These are phyloP conservation scores for Sordariomycetes sp. DNA, from an alignment of 2,329 filamentous ascomycete genomes.

Conservation along the genomic window DNA sequence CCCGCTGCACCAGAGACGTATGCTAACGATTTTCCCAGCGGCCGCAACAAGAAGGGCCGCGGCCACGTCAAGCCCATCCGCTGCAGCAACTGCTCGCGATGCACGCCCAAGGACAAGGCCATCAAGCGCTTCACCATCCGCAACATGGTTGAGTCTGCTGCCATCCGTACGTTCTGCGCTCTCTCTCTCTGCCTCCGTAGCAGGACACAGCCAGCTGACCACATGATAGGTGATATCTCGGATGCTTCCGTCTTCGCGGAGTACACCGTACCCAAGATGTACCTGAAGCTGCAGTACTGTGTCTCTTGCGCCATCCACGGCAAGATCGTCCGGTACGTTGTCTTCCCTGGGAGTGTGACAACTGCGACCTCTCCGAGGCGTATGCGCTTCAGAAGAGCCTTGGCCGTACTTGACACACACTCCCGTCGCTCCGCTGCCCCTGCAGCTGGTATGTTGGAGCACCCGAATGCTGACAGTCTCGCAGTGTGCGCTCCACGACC, in stretches of 20 bases:
- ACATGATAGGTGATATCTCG: constrained; percentile 86
- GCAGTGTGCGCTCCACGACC: constrained; percentile 90
- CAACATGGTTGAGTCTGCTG: constrained; percentile 99
- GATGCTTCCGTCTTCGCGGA: constrained; percentile 98
- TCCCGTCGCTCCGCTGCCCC: constrained; percentile 9
- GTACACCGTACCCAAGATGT: constrained; percentile 99
- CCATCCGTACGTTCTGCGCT: constrained; percentile 76
- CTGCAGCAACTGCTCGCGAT: constrained; percentile 66
- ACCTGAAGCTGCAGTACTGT: constrained; percentile 99
- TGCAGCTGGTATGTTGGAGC: constrained; percentile 4
- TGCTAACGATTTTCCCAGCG: constrained; percentile 44
- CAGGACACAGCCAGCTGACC: constrained; percentile 7
- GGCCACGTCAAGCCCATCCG: constrained; percentile 99
- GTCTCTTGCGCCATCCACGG: constrained; percentile 99
- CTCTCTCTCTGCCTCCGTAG: not conserved
- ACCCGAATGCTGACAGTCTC: constrained; percentile 28
- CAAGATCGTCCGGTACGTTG: constrained; percentile 99
- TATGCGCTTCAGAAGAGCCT: constrained; percentile 51
- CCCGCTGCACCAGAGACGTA: too few species aligned
- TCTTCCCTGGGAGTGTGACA: constrained; percentile 48
- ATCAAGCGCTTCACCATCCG: constrained; percentile 99
- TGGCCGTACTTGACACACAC: constrained; percentile 40
- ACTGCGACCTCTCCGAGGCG: constrained; percentile 40
- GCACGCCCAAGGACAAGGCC: constrained; percentile 99
- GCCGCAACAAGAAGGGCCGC: constrained; percentile 99